Base-by-base conservation (phyloP, 2,329 filamentous ascomycete species). In the Neurospora crassa region DNA sequence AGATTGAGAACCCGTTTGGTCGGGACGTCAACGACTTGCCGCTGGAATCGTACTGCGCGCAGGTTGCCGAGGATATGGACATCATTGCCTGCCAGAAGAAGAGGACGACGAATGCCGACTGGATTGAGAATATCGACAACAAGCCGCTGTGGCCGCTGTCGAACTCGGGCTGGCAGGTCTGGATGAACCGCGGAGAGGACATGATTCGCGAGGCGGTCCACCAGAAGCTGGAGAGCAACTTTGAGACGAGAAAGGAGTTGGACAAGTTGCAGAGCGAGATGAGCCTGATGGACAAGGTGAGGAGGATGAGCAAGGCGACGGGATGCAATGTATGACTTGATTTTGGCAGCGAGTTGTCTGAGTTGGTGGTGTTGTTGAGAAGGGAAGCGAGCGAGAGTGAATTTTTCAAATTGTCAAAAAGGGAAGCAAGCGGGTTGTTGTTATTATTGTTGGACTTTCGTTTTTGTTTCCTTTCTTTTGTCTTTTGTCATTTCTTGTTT, bases 1-100 rank as follows among this genome's bases (percentile, higher is more conserved):
- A 92, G 79, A 89, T 92, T 73, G 90, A 92, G 77, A 90, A 92
- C 75, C 90, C 90, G 2, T 92, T 91, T 77, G 90, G 90, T 59
- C 82, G 86, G 71, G 89, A 91, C 74, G 89, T 91, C 73, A 92
- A 91, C 76, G 90, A 91, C 78, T 82, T 91, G 29, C 87, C 88
- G 5, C 83, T 90, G 8, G 90, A 91, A 77, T 81, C 82, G 3
- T 92, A 88, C 82, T 92, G 90, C 79, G 84, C 87, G 41, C 88
- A 90, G 76, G 82, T 92, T 24, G 87, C 88, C 29, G 80, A 84
- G 67, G 90, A 92, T 75, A 84, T 92, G 69, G 89, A 91, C 74
- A 84, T 89, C 63, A 85, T 92, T 74, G 87, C 88, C 11, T 84
- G 85, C 70, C 83, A 81, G 12, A 85, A 86, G 0, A 81, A 86